Base-by-base conservation (phyloP, 2,329 filamentous ascomycete genomes). In the Colletotrichum noveboracense region DNA sequence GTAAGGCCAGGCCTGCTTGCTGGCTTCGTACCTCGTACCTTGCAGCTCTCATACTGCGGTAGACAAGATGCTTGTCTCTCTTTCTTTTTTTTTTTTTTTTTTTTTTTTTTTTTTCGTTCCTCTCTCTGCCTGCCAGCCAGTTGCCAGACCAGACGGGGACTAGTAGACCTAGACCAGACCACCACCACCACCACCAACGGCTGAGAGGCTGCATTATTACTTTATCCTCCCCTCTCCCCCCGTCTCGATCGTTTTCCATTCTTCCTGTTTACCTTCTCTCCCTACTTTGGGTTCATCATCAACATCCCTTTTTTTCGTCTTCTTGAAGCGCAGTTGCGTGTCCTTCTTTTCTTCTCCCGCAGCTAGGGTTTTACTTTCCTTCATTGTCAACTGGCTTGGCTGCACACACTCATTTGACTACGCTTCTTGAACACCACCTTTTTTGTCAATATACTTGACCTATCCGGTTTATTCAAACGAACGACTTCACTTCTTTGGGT, bases 321-420 rank as follows among this genome's bases (percentile, higher is more conserved):
- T 81, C 83, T 83, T 84, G 86, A 82, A 83, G 83, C 81, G 77
- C 77, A 75, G 77, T 78, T 78, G 77, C 77, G 77, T 78, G 77
- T 78, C 80, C 79, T 82, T 84, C 86, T 83, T 84, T 86, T 85
- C 80, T 81, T 84, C 79, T 79, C 83, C 82, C 83, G 84, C 85
- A 86, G 85, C 85, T 86, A 81, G 81, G 81, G 80, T 82, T 82
- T 82, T 85, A 82, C 82, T 80, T 83, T 85, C 82, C 82, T 86
- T 86, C 81, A 85, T 83, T 81, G 82, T 80, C 88, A 89, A 89
- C 88, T 89, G 88, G 88, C 86, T 90, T 90, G 89, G 89, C 88
- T 89, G 87, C 87, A 87, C 86, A 87, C 88, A 83, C 84, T 89
- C 87, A 84, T 91, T 90, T 88, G 77, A 83, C 77, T 83, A 87